These are phyloP conservation scores for Fusarium sp. DNA, from an alignment of 2,329 filamentous ascomycete species.

Conservation along the genomic window DNA sequence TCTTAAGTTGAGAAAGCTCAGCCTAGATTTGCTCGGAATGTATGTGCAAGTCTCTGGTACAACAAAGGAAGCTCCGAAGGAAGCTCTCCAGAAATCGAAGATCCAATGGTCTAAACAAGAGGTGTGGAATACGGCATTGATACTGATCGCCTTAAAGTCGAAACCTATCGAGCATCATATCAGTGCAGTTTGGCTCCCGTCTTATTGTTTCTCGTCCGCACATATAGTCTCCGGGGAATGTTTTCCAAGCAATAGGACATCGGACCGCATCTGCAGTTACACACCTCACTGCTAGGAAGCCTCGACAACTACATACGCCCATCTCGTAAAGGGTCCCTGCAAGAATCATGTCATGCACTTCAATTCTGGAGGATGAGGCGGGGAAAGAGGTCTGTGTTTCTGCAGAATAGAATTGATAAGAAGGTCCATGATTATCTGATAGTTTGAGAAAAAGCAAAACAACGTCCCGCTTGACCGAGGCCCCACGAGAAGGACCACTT, in stretches of 20 bases:
- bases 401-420: slow-evolving; percentile 3
- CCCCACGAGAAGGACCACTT: neutral
- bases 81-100: neutral
- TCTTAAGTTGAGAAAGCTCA: neutral
- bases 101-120: neutral
- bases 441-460: neutral
- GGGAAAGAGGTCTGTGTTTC: slow-evolving; percentile 16
- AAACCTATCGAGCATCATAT: neutral
- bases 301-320: neutral
- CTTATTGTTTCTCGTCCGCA: neutral
- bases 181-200: neutral
- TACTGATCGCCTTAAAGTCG: too few relatives aligned
- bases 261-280: slow-evolving; percentile 10
- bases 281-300: neutral
- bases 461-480: neutral
- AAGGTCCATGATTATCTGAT: neutral
- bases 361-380: neutral
- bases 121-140: neutral
- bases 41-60: neutral
- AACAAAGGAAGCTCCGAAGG: neutral
- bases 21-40: neutral
- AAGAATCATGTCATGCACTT: neutral
- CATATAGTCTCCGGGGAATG: neutral
- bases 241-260: neutral
- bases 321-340: slow-evolving; percentile 5